A percentile compares a stretch with the other conserved stretches of the same genome.
Conservation (phyloP, 768 basidiomycete species). For the Tulasnella sp. region DNA sequence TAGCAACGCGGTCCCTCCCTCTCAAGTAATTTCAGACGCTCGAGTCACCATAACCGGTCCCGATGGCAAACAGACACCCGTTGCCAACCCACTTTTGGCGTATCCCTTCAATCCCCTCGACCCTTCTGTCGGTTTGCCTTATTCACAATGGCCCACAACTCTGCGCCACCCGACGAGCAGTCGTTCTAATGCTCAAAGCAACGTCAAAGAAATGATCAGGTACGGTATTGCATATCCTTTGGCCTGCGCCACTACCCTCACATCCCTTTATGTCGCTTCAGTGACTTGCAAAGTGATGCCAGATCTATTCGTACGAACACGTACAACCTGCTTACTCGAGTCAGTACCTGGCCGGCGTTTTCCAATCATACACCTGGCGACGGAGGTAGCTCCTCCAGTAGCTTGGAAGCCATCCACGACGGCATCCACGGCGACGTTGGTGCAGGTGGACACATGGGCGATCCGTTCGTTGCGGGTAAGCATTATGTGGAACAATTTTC, state of each 20-base stretch:
- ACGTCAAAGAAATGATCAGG: slow-evolving; percentile 4
- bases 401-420: slow-evolving; percentile 20
- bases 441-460: slow-evolving; percentile 9
- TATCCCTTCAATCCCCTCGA: slow-evolving; percentile 15
- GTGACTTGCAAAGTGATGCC: neutral
- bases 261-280: neutral
- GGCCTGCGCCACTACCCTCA: neutral
- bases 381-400: neutral
- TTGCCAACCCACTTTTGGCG: slow-evolving; percentile 11
- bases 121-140: neutral
- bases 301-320: neutral
- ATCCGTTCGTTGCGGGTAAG: neutral
- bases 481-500: neutral
- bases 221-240: neutral
- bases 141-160: slow-evolving; percentile 1
- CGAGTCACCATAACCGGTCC: slow-evolving; percentile 33
- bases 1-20: slow-evolving; percentile 33
- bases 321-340: neutral
- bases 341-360: slow-evolving; percentile 12
- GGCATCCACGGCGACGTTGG: slow-evolving; percentile 12
- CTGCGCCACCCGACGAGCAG: slow-evolving; percentile 10
- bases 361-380: slow-evolving; percentile 4
- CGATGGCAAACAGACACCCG: slow-evolving; percentile 25
- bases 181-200: neutral
- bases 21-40: slow-evolving; percentile 34